Evolutionary conservation across 2,329 filamentous ascomycete species (phyloP), one percentile per base, ranked within the genome.

Genomic region (Trichoderma cornu-damae): DNA sequence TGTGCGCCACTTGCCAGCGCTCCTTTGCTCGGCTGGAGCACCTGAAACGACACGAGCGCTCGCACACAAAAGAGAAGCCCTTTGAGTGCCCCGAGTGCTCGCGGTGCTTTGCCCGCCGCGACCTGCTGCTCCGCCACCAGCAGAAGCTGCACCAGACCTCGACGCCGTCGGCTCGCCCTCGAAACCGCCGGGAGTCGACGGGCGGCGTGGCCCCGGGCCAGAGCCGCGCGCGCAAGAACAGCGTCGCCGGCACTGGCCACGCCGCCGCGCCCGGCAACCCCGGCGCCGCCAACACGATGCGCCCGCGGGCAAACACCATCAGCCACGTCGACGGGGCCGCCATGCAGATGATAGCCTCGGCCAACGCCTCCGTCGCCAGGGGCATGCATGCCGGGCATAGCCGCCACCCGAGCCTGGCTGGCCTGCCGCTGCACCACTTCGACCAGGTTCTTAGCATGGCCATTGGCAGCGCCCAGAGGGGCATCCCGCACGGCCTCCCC

Each of bases 31-130:
- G 94, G 60, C 77, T 99, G 66, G 94, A 99, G 75, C 94, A 99
- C 72, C 77, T 99, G 64, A 99, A 99, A 77, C 88, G 94, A 60
- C 94, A 99, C 73, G 94, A 97, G 75, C 85, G 94, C 61, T 96
- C 91, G n/a, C 92, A 96, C 71, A 96, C 92, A 43, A 96, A 99
- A 72, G 92, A 99, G 76, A 99, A 99, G 78, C 94, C 94, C 1
- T 99, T 99, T 67, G 91, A 96, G 73, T 99, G 94, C 68, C 90
- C 90, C 26, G 90, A 97, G 72, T 99, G 94, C 73, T 83, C 90
- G 35, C 79, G 94, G 74, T 97, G 94, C 75, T 99, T 99, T 74
- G 94, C 94, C 60, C 85, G 94, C 60, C 85, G 94, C 63, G 94
- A 99, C 73, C 75, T 99, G 64, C 81, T 99, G 56, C 78, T 99